A percentile compares a stretch with the other conserved stretches of the same genome.
Evolutionary conservation across 2,329 filamentous ascomycete species (phyloP).

Genomic region (Nothophoma quercina): DNA sequence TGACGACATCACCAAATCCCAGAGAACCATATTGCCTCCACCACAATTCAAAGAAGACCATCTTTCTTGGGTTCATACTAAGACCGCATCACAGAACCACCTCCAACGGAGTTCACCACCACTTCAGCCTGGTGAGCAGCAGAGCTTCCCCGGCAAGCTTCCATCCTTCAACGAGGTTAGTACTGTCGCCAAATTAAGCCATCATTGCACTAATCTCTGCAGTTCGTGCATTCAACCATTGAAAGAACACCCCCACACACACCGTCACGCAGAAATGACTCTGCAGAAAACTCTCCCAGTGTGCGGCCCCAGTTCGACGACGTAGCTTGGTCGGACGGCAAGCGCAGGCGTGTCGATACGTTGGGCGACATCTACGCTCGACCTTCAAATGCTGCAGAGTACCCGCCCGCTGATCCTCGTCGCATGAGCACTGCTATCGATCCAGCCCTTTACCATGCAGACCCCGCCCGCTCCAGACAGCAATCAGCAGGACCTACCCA

Average conservation of each 20-base stretch:
- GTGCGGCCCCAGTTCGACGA: slow-evolving; percentile 40
- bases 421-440: slow-evolving; percentile 34
- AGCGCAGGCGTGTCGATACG: slow-evolving; percentile 40
- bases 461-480: slow-evolving; percentile 10
- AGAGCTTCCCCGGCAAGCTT: slow-evolving; percentile 32
- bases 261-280: slow-evolving; percentile 37
- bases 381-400: slow-evolving; percentile 24
- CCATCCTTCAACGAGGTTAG: slow-evolving; percentile 44
- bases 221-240: slow-evolving; percentile 40
- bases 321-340: slow-evolving; percentile 34
- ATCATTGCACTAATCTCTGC: slow-evolving; percentile 10
- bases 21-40: too few relatives aligned
- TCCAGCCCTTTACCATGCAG: slow-evolving; percentile 25
- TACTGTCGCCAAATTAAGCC: background rate
- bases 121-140: slow-evolving; percentile 45
- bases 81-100: slow-evolving; percentile 32
- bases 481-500: slow-evolving; percentile 22
- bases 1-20: too few relatives aligned
- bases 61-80: slow-evolving; percentile 5
- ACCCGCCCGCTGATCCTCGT: slow-evolving; percentile 22
- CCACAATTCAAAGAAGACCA: too few relatives aligned
- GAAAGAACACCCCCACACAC: slow-evolving; percentile 46
- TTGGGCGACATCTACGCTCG: slow-evolving; percentile 33
- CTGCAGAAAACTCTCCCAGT: slow-evolving; percentile 39
- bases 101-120: slow-evolving; percentile 43